Conservation (phyloP, 2,329 filamentous ascomycete genomes). For the Sporothrix brasiliensis region DNA sequence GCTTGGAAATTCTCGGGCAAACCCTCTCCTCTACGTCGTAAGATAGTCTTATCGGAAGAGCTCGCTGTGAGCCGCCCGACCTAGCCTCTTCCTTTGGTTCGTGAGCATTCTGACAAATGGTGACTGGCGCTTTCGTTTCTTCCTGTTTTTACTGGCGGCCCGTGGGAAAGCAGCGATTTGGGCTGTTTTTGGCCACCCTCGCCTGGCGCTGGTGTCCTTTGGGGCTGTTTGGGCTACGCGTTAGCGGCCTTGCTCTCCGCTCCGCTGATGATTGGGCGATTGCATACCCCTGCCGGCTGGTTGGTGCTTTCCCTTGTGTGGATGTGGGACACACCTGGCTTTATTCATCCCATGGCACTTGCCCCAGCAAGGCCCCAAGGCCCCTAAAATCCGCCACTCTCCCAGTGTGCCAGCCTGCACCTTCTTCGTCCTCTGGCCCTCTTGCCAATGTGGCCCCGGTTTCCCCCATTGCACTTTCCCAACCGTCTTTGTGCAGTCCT, state of each 20-base stretch:
- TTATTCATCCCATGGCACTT: constrained; percentile 24
- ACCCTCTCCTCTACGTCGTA: too few relatives aligned
- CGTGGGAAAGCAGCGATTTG: constrained; percentile 14
- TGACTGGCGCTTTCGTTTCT: not conserved
- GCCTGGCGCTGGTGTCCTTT: constrained; percentile 11
- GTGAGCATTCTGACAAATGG: constrained; percentile 3
- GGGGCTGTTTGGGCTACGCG: not conserved
- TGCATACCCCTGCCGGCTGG: constrained; percentile 10
- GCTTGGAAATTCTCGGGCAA: too few relatives aligned
- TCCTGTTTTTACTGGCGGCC: not conserved
- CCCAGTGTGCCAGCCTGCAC: not conserved
- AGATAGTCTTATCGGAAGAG: not conserved
- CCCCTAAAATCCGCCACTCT: constrained; percentile 19
- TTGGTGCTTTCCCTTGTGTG: constrained; percentile 6
- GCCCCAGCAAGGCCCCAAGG: not conserved
- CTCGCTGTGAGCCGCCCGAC: not conserved
- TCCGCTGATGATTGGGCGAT: constrained; percentile 17
- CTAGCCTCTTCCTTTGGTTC: not conserved
- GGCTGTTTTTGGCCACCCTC: constrained; percentile 6
- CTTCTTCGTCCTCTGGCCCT: not conserved
- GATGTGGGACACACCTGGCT: not conserved
- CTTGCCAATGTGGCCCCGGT: not conserved
- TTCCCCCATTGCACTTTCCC: constrained; percentile 17
- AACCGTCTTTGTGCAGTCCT: constrained; percentile 3
- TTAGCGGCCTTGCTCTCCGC: constrained; percentile 13